Percentiles rank a stretch among this genome's conserved stretches.
Evolutionary conservation across 1,284 basidiomycete species (phyloP).

Genomic region (Exobasidium rhododendri): DNA sequence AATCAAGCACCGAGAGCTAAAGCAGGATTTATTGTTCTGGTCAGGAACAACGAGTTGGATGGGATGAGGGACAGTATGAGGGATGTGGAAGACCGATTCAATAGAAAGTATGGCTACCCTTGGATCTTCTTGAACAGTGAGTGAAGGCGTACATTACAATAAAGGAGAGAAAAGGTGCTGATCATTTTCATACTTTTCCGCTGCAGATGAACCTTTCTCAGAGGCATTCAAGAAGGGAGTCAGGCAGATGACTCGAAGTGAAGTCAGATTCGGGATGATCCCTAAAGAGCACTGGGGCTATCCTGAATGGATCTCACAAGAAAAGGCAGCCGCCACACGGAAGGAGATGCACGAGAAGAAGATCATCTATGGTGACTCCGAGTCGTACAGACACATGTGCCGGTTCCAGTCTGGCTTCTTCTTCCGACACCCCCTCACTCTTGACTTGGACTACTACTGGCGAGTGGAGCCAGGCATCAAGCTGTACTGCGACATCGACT

Average conservation of each 20-base stretch:
- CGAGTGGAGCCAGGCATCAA: conserved; percentile 73
- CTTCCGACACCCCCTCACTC: conserved; percentile 57
- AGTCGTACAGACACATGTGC: conserved; percentile 64
- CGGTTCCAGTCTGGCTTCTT: conserved; percentile 86
- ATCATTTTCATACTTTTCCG: neutral
- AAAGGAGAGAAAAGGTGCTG: neutral
- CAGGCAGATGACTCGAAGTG: conserved; percentile 43
- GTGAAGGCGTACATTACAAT: neutral
- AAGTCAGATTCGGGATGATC: conserved; percentile 70
- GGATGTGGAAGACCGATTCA: conserved; percentile 47
- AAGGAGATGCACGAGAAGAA: conserved; percentile 65
- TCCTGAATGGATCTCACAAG: conserved; percentile 66
- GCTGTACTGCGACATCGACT: conserved; percentile 72
- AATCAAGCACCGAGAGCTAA: conserved; percentile 45
- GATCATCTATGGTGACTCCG: conserved; percentile 80
- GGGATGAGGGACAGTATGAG: conserved; percentile 41
- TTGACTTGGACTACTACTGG: conserved; percentile 89
- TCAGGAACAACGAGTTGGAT: conserved; percentile 51
- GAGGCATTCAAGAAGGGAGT: conserved; percentile 55
- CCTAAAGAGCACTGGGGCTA: conserved; percentile 78
- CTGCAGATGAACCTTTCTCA: conserved; percentile 48
- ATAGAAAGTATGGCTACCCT: conserved; percentile 53
- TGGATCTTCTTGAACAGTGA: conserved; percentile 56
- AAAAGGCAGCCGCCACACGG: conserved; percentile 65
- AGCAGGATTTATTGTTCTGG: conserved; percentile 53